Evolutionary conservation across 192 early-diverging fungal species (phyloP).

Genomic region (Gaertneriomyces semiglobifer): DNA sequence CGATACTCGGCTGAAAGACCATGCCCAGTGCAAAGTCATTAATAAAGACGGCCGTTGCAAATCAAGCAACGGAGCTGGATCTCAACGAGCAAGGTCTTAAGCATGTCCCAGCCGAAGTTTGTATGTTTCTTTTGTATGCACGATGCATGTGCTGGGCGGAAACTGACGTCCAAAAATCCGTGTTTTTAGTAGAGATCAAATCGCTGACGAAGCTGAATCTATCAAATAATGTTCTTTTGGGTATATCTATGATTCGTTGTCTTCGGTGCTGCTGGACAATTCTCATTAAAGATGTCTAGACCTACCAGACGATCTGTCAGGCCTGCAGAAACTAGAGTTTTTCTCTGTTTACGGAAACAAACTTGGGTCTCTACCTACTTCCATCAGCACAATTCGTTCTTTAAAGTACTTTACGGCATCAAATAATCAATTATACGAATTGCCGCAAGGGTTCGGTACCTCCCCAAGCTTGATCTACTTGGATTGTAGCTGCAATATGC

Average conservation of each 20-base stretch:
- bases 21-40: constrained; percentile 1
- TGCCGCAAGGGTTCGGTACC: constrained; percentile 42
- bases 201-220: constrained; percentile 26
- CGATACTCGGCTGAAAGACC: too few relatives aligned
- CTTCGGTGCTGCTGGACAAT: neutral
- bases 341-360: constrained; percentile 40
- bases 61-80: constrained; percentile 16
- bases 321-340: constrained; percentile 34
- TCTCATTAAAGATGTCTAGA: constrained; percentile 5
- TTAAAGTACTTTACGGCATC: constrained; percentile 30
- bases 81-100: constrained; percentile 35
- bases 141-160: neutral
- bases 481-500: constrained; percentile 37
- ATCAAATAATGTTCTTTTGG: constrained; percentile 23
- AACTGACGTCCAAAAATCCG: neutral
- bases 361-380: constrained; percentile 31
- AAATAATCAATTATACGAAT: constrained; percentile 36
- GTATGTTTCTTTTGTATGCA: constrained; percentile 16
- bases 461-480: constrained; percentile 36
- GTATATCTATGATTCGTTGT: neutral
- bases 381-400: constrained; percentile 15
- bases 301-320: constrained; percentile 24
- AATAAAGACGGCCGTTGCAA: constrained; percentile 24
- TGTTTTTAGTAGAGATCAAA: constrained; percentile 10
- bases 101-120: constrained; percentile 35